Evolutionary conservation across 345 rosid genomes (phyloP), one percentile per base, ranked within the genome.

Genomic region (Syzygium grande): DNA sequence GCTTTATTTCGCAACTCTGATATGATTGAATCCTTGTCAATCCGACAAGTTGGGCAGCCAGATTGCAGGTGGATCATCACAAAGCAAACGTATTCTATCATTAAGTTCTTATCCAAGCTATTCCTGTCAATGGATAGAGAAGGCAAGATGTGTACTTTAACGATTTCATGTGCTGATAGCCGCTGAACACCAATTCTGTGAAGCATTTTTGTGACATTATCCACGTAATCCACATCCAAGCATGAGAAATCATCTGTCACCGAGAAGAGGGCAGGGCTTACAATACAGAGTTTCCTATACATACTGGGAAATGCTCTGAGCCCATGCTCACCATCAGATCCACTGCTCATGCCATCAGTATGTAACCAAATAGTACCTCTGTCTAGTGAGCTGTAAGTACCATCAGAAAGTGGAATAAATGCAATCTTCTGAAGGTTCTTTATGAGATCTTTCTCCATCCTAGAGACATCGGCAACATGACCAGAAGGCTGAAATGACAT

Each of bases 41-140:
- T 89, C 87, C 65, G 92, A 90, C 99, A 98, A 89, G 58, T 87
- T 78, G 92, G 88, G 90, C 99, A 98, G 92, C 90, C 89, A 89
- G 98, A 96, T 86, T 92, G 96, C 43, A 98, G 92, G 91, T 98
- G 99, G 88, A 94, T 91, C 99, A 96, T 98, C 85, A 94, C 94
- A 93, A 96, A 96, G 93, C 99, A 95, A 58, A 96, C 91, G 86
- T 96, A 96, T 87, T 98, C 99, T 86, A 88, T 90, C 95, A 94
- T 92, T 88, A 96, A 90, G 56, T 88, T 89, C 61, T 89, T 91
- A 86, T 90, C 89, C 49, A 90, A 84, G 85, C 83, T 54, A 51
- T 84, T 88, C 87, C 84, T 86, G 79, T 87, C 93, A 87, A 89
- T 91, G 87, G 92, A 93, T 55, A 96, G 85, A 61, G 95, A 93